Base-by-base conservation (phyloP, 257 asterid species). In the Ligustrum vulgare region DNA sequence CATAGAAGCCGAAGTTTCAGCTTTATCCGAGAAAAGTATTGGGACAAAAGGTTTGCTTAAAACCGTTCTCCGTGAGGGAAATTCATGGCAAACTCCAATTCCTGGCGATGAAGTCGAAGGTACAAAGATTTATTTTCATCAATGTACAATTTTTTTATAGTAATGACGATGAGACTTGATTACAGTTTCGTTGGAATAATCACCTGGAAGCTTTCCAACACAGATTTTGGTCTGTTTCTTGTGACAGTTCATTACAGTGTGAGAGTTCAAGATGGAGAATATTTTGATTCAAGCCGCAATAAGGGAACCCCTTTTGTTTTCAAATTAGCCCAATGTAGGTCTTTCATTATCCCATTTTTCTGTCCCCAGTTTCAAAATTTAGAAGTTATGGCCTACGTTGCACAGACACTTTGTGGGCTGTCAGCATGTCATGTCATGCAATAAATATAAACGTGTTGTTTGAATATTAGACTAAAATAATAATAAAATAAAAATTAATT, bases 101-200 rank as follows among this genome's bases (percentile, higher is more conserved):
- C 87, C 88, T 45, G 95, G 95, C 23, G 92, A 89, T 79, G 92
- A 89, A 82, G 86, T 89, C 37, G 84, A 79, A 84, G 89, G 94
- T 89, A 74, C 15, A 7, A 6, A 63, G 3, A 9, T 2, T 54
- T 7, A n/a, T 7, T 22, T 22, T 60, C 12, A 60, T 60, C 67
- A 22, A 22, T 2, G 12, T 60, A 22, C 28, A 9, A n/a, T 71
- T 37, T 25, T 11, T 39, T 2, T 20, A 7, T 20, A 36, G 25
- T 1, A 0, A 0, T 2, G n/a, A 10, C 6, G 4, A 5, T 20
- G 16, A 23, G 56, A 4, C 25, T 2, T 23, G 64, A 28, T 34
- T 11, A 25, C 0, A 76, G 2, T 54, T n/a, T 0, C 18, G 2
- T 35, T 3, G 20, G 6, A 33, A 28, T 8, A 39, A 39, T 39